Conservation (phyloP, 1,284 basidiomycete genomes). For the Athelia psychrophila region DNA sequence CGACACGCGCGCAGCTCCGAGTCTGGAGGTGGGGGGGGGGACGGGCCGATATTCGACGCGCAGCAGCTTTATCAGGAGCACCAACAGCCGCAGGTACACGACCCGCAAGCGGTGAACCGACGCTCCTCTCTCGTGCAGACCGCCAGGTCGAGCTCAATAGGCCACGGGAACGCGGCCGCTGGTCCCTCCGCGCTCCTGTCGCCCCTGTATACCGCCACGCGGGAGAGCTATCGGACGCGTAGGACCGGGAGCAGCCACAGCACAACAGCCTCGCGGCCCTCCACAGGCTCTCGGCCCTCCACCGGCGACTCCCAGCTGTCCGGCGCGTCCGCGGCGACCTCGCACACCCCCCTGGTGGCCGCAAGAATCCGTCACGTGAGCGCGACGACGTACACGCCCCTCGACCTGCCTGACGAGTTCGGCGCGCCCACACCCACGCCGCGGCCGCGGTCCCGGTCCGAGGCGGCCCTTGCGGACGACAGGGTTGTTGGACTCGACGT, state of each 20-base stretch:
- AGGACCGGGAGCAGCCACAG: constrained; percentile 17
- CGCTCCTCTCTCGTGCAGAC: constrained; percentile 19
- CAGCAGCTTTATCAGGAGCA: constrained; percentile 18
- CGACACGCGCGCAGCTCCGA: too few species aligned
- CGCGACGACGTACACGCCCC: background rate
- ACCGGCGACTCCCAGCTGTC: constrained; percentile 34
- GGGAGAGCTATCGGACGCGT: constrained; percentile 17
- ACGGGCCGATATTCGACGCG: constrained; percentile 22
- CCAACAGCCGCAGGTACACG: too few species aligned
- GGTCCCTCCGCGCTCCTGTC: too few species aligned
- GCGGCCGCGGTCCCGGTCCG: too few species aligned
- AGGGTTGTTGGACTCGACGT: too few species aligned
- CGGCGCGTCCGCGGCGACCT: background rate
- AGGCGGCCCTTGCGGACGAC: too few species aligned
- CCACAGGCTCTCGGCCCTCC: constrained; percentile 34
- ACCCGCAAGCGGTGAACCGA: constrained; percentile 10
- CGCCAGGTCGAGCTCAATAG: too few species aligned
- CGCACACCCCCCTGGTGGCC: background rate
- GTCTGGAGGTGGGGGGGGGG: too few species aligned
- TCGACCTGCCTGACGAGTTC: background rate
- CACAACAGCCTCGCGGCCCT: constrained; percentile 20
- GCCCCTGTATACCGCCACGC: background rate
- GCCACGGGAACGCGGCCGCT: too few species aligned
- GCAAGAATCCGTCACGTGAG: background rate
- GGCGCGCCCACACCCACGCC: too few species aligned